Base-by-base conservation (phyloP, 805 yeast genomes). In the Barnettozyma californica region DNA sequence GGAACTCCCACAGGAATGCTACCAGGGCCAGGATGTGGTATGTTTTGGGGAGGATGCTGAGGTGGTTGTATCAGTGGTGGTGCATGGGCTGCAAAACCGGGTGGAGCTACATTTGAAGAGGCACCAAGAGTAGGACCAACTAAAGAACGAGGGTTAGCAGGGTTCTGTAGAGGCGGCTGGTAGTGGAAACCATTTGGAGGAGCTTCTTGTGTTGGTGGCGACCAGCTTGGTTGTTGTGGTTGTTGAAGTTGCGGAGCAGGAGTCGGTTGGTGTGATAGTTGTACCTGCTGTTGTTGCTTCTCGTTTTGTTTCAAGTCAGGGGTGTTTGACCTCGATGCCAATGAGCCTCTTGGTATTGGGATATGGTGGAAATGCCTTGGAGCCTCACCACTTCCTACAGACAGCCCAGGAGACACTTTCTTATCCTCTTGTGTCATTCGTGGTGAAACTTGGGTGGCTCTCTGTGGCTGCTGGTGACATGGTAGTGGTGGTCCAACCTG, bases 341-440 rank as follows among this genome's bases (percentile, higher is more conserved):
- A 42, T 4, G 60, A 54, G 3, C 55, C 58, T 37, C 55, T 51
- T 29, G 63, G 62, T 20, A 58, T 43, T 16, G 64, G 64, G 5
- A 60, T 47, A 39, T 60, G 64, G 21, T 59, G 63, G 50, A 57
- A 59, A 26, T 55, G 54, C 36, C 53, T 54, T n/a, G 57, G 49
- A 2, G 43, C n/a, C 11, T 58, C 63, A 11, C 9, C 31, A 3
- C n/a, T 8, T 40, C 45, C 40, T 14, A 42, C 51, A 6, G 47
- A 11, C 43, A 40, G 52, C 44, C 47, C 55, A 10, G 51, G 50
- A 16, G 41, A 20, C 10, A 23, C 13, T 16, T 38, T 20, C 21
- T 38, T n/a, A 4, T 20, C 27, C 29, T 34, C 43, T 18, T 19
- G 34, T 8, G 33, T 41, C 29, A 19, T 29, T 34, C n/a, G 25